phyloP scores from a whole-genome alignment of 225 moss, liverwort and hornwort species.

The Pseudoscleropodium purum region DNA sequence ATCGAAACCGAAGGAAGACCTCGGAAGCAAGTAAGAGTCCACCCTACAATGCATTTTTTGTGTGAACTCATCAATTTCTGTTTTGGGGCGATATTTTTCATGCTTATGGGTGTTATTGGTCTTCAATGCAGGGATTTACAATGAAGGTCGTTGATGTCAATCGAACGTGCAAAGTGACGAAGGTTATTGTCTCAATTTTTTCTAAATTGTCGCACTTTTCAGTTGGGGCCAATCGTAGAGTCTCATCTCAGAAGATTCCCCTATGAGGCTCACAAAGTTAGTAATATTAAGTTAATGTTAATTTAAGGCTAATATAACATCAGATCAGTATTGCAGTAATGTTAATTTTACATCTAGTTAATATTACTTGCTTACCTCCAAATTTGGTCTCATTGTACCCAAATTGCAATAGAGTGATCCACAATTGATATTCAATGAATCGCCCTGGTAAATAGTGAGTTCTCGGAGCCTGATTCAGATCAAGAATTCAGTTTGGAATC shows the following conservation, averaged over 20 bases:
- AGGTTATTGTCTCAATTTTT: slow-evolving; percentile 20
- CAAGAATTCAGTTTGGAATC: not conserved
- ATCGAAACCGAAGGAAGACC: slow-evolving; percentile 57
- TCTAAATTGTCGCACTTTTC: not conserved
- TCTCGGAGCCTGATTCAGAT: not conserved
- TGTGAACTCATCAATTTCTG: not conserved
- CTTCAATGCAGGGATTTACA: slow-evolving; percentile 47
- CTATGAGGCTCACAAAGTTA: not conserved
- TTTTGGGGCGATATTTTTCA: not conserved
- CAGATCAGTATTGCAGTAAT: not conserved
- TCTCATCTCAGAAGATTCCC: not conserved
- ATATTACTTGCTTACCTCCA: not conserved
- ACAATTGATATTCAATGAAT: not conserved
- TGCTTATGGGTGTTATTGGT: not conserved
- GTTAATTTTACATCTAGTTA: not conserved
- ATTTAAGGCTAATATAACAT: not conserved
- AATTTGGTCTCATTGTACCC: not conserved
- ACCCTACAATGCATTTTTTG: not conserved
- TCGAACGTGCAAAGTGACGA: slow-evolving; percentile 91
- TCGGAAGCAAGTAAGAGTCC: slow-evolving; percentile 45
- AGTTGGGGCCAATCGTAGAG: not conserved
- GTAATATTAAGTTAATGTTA: not conserved
- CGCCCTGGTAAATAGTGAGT: not conserved
- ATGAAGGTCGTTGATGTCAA: slow-evolving; percentile 96
- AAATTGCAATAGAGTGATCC: not conserved